Evolutionary conservation across 1,284 basidiomycete species (phyloP).

Genomic region (Peniophora sp.): DNA sequence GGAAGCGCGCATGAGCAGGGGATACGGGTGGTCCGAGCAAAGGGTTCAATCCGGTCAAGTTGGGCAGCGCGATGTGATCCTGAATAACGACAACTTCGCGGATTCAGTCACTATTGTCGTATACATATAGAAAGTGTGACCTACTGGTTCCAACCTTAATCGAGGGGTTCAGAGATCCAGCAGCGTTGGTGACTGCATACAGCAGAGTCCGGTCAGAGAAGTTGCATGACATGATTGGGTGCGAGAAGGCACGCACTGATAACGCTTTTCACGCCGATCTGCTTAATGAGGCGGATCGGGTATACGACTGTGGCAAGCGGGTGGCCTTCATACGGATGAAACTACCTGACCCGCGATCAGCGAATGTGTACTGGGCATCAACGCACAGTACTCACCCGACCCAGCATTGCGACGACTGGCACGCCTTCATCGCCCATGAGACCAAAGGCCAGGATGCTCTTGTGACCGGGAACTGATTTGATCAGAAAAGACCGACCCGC

Average conservation of each 20-base stretch:
- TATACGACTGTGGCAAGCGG: constrained; percentile 59
- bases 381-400: constrained; percentile 44
- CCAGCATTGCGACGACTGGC: constrained; percentile 80
- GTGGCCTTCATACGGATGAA: constrained; percentile 81
- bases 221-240: too few relatives aligned
- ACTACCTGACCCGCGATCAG: constrained; percentile 33
- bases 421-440: constrained; percentile 51
- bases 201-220: neutral
- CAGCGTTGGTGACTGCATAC: constrained; percentile 72
- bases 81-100: constrained; percentile 67
- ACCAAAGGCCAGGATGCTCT: constrained; percentile 73
- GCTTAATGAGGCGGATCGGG: constrained; percentile 71
- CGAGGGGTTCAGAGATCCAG: constrained; percentile 66
- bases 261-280: constrained; percentile 63
- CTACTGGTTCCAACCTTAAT: constrained; percentile 76
- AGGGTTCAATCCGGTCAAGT: constrained; percentile 71
- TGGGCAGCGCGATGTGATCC: constrained; percentile 78
- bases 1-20: constrained; percentile 56
- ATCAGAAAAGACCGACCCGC: constrained; percentile 1
- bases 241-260: constrained; percentile 46
- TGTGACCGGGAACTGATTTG: constrained; percentile 60
- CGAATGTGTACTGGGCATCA: neutral
- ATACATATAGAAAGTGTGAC: constrained; percentile 15
- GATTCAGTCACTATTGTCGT: neutral
- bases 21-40: constrained; percentile 62